phyloP scores from a whole-genome alignment of 495 filamentous ascomycete genomes.

The Penicillium ucsense region DNA sequence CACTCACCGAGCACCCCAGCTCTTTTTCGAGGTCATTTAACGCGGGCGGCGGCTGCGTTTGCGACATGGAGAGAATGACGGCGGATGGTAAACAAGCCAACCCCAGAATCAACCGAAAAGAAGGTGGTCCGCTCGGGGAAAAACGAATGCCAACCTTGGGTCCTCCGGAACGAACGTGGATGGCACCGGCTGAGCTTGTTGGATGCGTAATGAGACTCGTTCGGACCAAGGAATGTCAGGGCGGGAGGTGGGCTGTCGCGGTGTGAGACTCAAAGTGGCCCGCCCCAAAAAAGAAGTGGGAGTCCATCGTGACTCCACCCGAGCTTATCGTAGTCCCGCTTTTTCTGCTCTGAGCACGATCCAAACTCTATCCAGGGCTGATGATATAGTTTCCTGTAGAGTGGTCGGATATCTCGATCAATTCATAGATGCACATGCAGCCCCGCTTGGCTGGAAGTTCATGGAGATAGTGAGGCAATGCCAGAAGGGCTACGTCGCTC shows the following conservation, averaged over 20 bases:
- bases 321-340: slow-evolving; percentile 13
- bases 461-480: too few relatives aligned
- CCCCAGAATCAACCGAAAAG: background rate
- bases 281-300: slow-evolving; percentile 1
- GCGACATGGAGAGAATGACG: slow-evolving; percentile 13
- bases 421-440: too few relatives aligned
- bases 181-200: too few relatives aligned
- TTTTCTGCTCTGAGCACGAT: background rate
- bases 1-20: slow-evolving; percentile 80
- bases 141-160: background rate
- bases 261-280: background rate
- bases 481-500: too few relatives aligned
- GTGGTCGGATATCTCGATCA: too few relatives aligned
- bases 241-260: background rate
- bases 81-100: background rate
- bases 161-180: slow-evolving; percentile 9
- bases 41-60: slow-evolving; percentile 22
- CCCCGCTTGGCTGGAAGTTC: too few relatives aligned
- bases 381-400: background rate
- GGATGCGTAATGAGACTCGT: background rate
- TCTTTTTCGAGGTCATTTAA: slow-evolving; percentile 70
- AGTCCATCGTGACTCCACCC: slow-evolving; percentile 7
- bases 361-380: background rate
- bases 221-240: background rate
- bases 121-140: background rate